Evolutionary conservation across 2,329 filamentous ascomycete species (phyloP), one percentile per base, ranked within the genome.

Genomic region (Alternaria sp.): DNA sequence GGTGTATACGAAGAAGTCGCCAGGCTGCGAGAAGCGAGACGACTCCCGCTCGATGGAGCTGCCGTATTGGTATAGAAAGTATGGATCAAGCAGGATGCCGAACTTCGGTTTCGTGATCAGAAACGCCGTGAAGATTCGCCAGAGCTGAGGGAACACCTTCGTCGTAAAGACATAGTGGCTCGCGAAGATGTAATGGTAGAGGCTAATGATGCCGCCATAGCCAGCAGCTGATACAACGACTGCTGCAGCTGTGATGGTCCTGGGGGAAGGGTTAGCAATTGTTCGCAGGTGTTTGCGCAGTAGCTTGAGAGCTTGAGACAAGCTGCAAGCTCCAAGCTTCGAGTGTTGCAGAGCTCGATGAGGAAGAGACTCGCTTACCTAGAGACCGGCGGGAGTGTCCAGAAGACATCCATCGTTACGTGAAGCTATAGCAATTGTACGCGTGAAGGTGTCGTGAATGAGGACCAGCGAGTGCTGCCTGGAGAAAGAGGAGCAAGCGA

Each of bases 1-100:
- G 70, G 96, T 81, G 77, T 96, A 97, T 81, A 89, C 89, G 64
- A 95, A 84, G 70, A 95, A 87, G 76, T 95, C 91, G 74, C 92
- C 93, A 59, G 91, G 91, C 68, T 86, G 85, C 43, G 84, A 81
- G 77, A 97, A 94, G 61, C 92, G 88, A 54, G 89, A 81, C 63
- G 90, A 91, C 66, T 86, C 85, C 43, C 81, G 85, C 82, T 97
- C 94, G 51, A 97, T 82, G 67, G 89, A 86, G 74, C 87, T 90
- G 70, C 90, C 82, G 81, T 95, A 96, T 65, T 86, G 89, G 82
- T 90, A 97, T 67, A 95, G 77, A 73, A 92, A 90, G 81, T 92
- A 93, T 44, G 92, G 89, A 76, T 94, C 91, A 74, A 93, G 82
- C 57, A 93, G 74, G 67, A 93, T 87, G 49, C 81, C 79, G 63